Evolutionary conservation across 768 basidiomycete genomes (phyloP), one percentile per base, ranked within the genome.

Genomic region (Leccinum uliginosum): DNA sequence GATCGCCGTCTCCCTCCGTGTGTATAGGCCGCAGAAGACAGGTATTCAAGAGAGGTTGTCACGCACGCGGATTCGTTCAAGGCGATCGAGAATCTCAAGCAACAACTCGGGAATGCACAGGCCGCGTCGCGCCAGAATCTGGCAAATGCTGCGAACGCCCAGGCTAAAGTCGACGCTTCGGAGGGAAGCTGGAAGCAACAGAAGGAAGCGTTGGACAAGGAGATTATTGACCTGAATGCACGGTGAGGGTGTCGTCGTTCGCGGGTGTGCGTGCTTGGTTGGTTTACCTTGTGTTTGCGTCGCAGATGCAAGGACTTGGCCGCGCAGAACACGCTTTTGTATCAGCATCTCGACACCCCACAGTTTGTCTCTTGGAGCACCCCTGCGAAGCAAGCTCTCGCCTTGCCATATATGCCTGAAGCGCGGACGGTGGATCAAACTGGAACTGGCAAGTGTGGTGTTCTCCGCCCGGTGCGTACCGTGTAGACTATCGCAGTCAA

Each of bases 61-160:
- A 77, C 89, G 1, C 93, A 95, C 69, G 92, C 92, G 0, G 91
- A 93, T 21, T 80, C 88, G 0, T 87, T 94, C 77, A 91, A 91
- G 73, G 59, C 75, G 12, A 79, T 91, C 11, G 83, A 86, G 11
- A 73, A 65, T 9, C 73, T 92, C 59, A 89, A 85, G 67, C 77
- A 83, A 50, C 83, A 91, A 43, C 74, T 94, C 4, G 66, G 76
- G 15, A 65, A 70, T 12, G 72, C 78, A 3, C 84, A 87, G 62
- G 66, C 75, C 2, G 66, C 79, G 9, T 79, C 82, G 8, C 78
- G 87, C 11, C 84, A 91, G 57, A 77, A 82, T 52, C 73, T 78
- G 32, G 78, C 82, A 10, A 77, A 82, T 3, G 83, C 86, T 7
- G 84, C 93, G 59, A 91, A 87, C 14, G 89, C 92, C 0, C 77